Evolutionary conservation across 2,329 filamentous ascomycete species (phyloP).

Genomic region (Colletotrichum falcatum): DNA sequence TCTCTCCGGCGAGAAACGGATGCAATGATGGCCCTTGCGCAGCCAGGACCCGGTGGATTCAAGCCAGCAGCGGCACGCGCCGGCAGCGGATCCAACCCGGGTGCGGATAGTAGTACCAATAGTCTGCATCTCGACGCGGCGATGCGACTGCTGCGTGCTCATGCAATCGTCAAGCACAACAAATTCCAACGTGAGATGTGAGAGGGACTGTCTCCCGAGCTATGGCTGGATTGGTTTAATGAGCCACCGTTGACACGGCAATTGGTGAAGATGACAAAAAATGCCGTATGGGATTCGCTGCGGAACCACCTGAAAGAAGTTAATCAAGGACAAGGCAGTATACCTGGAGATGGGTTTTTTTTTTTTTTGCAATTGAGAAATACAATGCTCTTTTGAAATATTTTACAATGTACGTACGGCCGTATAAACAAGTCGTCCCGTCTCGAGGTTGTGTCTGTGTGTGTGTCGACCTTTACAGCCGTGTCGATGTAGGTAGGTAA

Average conservation of each 20-base stretch:
- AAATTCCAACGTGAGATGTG: constrained; percentile 13
- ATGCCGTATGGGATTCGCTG: constrained; percentile 4
- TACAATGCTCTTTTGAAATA: neutral
- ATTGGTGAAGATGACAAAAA: neutral
- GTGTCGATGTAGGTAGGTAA: neutral
- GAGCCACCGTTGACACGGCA: constrained; percentile 6
- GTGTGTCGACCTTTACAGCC: constrained; percentile 19
- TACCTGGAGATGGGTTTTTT: constrained; percentile 12
- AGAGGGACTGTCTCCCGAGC: neutral
- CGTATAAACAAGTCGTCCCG: neutral
- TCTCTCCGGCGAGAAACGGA: neutral
- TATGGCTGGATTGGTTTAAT: neutral
- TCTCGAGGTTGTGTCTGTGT: too few relatives aligned
- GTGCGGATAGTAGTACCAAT: constrained; percentile 6
- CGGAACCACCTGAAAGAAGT: constrained; percentile 11
- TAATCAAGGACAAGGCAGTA: constrained; percentile 3
- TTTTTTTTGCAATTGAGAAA: constrained; percentile 14
- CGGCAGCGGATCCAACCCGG: neutral
- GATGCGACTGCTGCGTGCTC: constrained; percentile 21
- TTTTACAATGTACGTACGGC: neutral
- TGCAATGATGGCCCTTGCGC: neutral
- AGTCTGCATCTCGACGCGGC: constrained; percentile 29
- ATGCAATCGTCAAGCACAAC: constrained; percentile 19
- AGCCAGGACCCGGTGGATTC: neutral
- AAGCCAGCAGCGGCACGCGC: constrained; percentile 3